A percentile compares a stretch with the other conserved stretches of the same genome.
phyloP scores from a whole-genome alignment of 2,329 filamentous ascomycete species.

The Tolypocladium nubicola region DNA sequence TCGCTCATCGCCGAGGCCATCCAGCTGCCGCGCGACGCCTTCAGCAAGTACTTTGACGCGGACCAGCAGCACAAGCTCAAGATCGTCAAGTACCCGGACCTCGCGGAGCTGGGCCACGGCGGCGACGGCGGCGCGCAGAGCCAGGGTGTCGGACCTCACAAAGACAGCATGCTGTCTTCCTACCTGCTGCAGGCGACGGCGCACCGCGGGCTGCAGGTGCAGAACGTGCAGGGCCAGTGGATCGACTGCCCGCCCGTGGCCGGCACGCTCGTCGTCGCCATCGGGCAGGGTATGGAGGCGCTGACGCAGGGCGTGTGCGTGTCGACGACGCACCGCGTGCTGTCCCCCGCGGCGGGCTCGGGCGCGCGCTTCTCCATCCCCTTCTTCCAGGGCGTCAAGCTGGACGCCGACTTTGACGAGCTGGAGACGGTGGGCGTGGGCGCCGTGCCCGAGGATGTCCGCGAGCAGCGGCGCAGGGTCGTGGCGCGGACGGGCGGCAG shows the following conservation, averaged over 20 bases:
- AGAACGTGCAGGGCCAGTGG: conserved; percentile 70
- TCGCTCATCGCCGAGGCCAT: conserved; percentile 78
- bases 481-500: conserved; percentile 45
- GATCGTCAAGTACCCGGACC: conserved; percentile 77
- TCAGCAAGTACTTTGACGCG: conserved; percentile 69
- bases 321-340: conserved; percentile 71
- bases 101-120: conserved; percentile 42
- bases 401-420: conserved; percentile 70
- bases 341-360: conserved; percentile 58
- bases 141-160: conserved; percentile 67
- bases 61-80: conserved; percentile 78
- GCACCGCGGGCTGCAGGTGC: conserved; percentile 73
- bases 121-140: conserved; percentile 29
- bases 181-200: conserved; percentile 71
- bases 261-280: conserved; percentile 75
- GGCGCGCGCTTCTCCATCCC: conserved; percentile 72
- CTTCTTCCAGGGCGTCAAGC: conserved; percentile 79
- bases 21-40: conserved; percentile 55
- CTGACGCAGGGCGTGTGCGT: conserved; percentile 75
- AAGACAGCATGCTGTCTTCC: conserved; percentile 74
- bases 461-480: conserved; percentile 48
- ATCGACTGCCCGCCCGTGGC: conserved; percentile 69
- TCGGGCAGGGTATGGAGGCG: conserved; percentile 80
- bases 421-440: conserved; percentile 53
- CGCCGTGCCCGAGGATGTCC: conserved; percentile 49